Percentiles rank a stretch among this genome's conserved stretches.
Evolutionary conservation across 495 filamentous ascomycete species (phyloP).

Genomic region (Trypethelium eluteriae): DNA sequence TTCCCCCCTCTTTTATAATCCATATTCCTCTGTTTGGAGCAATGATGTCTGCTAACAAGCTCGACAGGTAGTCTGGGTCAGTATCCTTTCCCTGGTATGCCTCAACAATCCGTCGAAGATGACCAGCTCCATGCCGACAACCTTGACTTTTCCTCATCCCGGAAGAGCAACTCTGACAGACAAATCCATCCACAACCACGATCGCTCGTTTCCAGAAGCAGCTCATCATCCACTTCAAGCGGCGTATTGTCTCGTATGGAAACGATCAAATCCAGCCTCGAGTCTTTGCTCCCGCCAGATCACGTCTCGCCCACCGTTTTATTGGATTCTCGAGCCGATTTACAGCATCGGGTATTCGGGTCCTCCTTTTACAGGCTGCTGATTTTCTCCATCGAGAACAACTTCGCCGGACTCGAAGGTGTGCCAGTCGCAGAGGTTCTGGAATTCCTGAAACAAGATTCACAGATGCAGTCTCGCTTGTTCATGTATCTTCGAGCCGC

Average conservation of each 20-base stretch:
- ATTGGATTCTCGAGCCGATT: background rate
- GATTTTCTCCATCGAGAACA: conserved; percentile 6
- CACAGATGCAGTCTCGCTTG: background rate
- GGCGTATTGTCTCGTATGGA: background rate
- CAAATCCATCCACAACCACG: background rate
- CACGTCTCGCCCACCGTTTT: background rate
- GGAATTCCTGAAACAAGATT: background rate
- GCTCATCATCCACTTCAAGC: background rate
- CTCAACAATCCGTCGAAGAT: background rate
- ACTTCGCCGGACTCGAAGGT: background rate
- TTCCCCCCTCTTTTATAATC: background rate
- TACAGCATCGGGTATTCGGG: background rate
- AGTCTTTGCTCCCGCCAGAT: background rate
- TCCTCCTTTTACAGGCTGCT: background rate
- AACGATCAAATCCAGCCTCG: background rate
- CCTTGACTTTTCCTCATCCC: background rate
- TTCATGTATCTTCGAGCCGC: background rate
- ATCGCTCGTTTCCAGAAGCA: background rate
- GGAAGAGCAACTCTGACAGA: background rate
- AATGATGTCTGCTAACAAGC: background rate
- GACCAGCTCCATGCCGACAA: background rate
- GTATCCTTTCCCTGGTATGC: background rate
- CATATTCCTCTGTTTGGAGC: background rate
- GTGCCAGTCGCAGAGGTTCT: background rate
- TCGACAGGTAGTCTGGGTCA: background rate